These are phyloP conservation scores for Astragalus membranaceus DNA, from an alignment of 306 rosid species.

Conservation along the genomic window DNA sequence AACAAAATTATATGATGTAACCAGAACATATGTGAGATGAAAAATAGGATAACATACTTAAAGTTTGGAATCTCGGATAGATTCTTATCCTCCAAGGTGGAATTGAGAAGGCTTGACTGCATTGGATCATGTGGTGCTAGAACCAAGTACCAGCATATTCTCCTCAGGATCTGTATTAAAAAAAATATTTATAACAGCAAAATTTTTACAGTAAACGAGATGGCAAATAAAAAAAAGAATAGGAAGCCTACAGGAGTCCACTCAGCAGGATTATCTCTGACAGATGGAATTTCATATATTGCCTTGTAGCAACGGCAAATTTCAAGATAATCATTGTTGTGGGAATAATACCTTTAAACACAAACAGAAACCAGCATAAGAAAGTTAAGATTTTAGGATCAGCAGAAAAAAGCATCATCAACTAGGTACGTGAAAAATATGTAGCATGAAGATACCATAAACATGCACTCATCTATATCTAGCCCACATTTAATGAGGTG, in stretches of 20 bases:
- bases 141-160: slow-evolving; percentile 86
- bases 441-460: not conserved
- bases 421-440: not conserved
- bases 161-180: slow-evolving; percentile 58
- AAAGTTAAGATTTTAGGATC: not conserved
- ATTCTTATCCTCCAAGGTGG: slow-evolving; percentile 85
- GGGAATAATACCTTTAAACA: slow-evolving; percentile 59
- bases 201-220: not conserved
- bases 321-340: slow-evolving; percentile 79
- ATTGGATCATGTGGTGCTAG: slow-evolving; percentile 78
- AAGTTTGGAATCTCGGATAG: slow-evolving; percentile 72
- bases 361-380: slow-evolving; percentile 7
- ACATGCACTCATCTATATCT: not conserved
- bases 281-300: slow-evolving; percentile 76
- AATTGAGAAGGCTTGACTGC: slow-evolving; percentile 93
- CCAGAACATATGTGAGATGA: not conserved
- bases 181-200: not conserved
- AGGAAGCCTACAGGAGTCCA: slow-evolving; percentile 59
- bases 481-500: not conserved
- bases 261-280: slow-evolving; percentile 58
- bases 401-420: not conserved
- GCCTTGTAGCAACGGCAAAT: slow-evolving; percentile 86
- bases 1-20: not conserved
- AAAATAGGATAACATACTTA: slow-evolving; percentile 31
- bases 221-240: not conserved